Base-by-base conservation (phyloP, 2,329 filamentous ascomycete genomes). In the Aspergillus novoparasiticus region DNA sequence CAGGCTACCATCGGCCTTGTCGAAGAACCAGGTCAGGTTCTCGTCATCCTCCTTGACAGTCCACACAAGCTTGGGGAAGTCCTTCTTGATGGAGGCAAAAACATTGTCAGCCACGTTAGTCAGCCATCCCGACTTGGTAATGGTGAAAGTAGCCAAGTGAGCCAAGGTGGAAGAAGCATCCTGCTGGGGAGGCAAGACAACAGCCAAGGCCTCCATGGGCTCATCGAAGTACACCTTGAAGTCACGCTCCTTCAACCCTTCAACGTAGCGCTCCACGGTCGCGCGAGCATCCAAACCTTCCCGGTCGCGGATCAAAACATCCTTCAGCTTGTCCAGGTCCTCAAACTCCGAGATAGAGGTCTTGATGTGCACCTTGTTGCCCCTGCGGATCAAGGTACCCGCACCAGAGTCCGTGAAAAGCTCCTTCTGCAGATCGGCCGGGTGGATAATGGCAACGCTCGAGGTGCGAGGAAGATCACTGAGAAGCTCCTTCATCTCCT, bases 1-100 rank as follows among this genome's bases (percentile, higher is more conserved):
- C 72, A 97, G 86, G 79, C 92, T 97, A 61, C 95, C 94, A 71
- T 97, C 93, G 11, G 94, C 91, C 85, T 97, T 97, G 80, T 97
- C 94, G 70, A 96, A 96, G 84, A 98, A 97, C 95, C 94, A 98
- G 12, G 93, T 94, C 72, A 98, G 84, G 78, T 98, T 97, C 85
- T 98, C 94, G 72, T 98, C 94, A 70, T 96, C 91, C 74, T 94
- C 90, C 82, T 92, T 94, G 64, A 97, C 94, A n/a, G 93, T 96
- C 94, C 94, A 99, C 67, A 93, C 91, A 68, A 98, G 85, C 81
- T 90, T 93, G 60, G 93, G 89, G 78, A 94, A 91, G 75, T 97
- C 94, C 80, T 96, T 96, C 85, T 94, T 96, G 77, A 98, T 91
- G 66, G 91, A 90, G 67, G 90, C 88, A 78, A 98, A 97, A 62